Percentiles rank a stretch among this genome's conserved stretches.
phyloP scores from a whole-genome alignment of 805 yeast species.

The Komagataella kurtzmanii region DNA sequence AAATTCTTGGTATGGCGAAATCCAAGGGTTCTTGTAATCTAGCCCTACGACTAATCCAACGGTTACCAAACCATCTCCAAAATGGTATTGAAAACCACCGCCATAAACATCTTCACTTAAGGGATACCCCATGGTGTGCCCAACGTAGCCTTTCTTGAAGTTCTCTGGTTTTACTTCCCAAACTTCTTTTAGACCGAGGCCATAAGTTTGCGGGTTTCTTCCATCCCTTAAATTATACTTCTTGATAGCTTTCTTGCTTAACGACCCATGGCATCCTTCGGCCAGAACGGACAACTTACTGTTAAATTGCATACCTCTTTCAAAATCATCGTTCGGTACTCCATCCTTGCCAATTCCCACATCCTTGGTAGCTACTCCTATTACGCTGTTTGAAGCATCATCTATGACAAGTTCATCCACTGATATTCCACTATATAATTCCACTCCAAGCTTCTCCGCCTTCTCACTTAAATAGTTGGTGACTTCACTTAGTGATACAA shows the following conservation, averaged over 20 bases:
- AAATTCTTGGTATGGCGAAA: slow-evolving; percentile 93
- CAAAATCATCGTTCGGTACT: slow-evolving; percentile 69
- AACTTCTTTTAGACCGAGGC: slow-evolving; percentile 90
- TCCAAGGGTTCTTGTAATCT: slow-evolving; percentile 89
- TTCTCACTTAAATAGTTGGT: slow-evolving; percentile 72
- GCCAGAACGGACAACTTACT: slow-evolving; percentile 83
- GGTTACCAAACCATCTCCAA: slow-evolving; percentile 84
- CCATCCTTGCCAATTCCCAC: slow-evolving; percentile 75
- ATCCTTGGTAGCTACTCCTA: slow-evolving; percentile 91
- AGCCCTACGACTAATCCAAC: slow-evolving; percentile 92
- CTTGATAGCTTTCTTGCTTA: slow-evolving; percentile 63
- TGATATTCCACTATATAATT: slow-evolving; percentile 80
- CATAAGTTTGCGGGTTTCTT: slow-evolving; percentile 76
- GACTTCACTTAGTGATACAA: slow-evolving; percentile 72
- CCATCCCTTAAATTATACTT: slow-evolving; percentile 56
- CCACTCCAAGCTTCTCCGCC: slow-evolving; percentile 92
- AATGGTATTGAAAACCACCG: slow-evolving; percentile 95
- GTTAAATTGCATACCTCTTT: slow-evolving; percentile 94
- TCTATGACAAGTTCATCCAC: slow-evolving; percentile 68
- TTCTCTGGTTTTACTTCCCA: slow-evolving; percentile 88
- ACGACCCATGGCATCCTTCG: slow-evolving; percentile 97
- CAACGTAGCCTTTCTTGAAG: slow-evolving; percentile 67
- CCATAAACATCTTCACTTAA: slow-evolving; percentile 66
- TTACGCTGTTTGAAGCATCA: slow-evolving; percentile 40
- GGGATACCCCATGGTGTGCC: slow-evolving; percentile 88